Conservation (phyloP, 148 eudicot genomes). For the Fagopyrum tataricum region DNA sequence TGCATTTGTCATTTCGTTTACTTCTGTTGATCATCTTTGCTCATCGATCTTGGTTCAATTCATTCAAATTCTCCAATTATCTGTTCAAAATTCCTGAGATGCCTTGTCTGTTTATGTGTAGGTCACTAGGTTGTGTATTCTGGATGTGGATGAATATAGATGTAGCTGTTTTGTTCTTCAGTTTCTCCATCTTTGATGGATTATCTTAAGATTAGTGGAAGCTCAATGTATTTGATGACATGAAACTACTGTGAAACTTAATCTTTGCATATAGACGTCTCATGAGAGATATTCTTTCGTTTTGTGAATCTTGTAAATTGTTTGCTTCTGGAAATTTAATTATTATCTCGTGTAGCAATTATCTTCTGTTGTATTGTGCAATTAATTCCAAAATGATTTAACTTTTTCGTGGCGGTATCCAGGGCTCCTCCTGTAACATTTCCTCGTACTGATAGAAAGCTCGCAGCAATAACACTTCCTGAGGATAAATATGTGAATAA, state of each 20-base stretch:
- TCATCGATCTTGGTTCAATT: no score
- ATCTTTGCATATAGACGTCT: no score
- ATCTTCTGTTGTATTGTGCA: not conserved
- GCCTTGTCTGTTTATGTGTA: not conserved
- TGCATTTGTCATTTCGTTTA: not conserved
- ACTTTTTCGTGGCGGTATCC: conserved; percentile 16
- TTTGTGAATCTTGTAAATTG: not conserved
- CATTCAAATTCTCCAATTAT: not conserved
- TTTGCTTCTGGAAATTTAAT: not conserved
- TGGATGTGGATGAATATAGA: no score
- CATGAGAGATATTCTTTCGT: no score
- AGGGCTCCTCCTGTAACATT: conserved; percentile 89
- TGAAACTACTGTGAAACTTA: no score
- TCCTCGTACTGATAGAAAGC: conserved; percentile 57
- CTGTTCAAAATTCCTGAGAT: not conserved
- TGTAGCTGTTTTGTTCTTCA: no score
- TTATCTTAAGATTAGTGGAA: no score
- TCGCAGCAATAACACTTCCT: conserved; percentile 58
- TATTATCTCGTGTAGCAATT: not conserved
- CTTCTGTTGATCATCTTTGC: not conserved
- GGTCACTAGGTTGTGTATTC: no score
- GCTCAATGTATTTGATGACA: no score
- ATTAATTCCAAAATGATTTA: not conserved
- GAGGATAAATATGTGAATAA: conserved; percentile 69
- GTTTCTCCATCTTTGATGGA: not conserved